Evolutionary conservation across 2,329 filamentous ascomycete genomes (phyloP).

Genomic region (Fonsecaea pugnacius): DNA sequence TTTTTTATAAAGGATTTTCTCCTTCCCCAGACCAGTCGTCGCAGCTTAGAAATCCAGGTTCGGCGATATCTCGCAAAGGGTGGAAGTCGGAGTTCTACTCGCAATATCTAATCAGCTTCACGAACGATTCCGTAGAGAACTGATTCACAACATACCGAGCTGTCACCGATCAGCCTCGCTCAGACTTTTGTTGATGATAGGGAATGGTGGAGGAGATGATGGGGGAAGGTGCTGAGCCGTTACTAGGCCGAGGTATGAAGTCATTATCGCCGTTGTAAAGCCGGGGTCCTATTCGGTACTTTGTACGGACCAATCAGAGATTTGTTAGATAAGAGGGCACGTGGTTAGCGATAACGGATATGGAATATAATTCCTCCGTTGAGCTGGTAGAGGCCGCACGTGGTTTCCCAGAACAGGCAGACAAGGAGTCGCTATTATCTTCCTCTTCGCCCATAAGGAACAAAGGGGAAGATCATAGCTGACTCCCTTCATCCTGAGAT

Average conservation of each 20-base stretch:
- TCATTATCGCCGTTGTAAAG: constrained; percentile 2
- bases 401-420: neutral
- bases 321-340: neutral
- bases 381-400: neutral
- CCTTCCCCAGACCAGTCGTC: neutral
- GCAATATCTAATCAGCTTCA: neutral
- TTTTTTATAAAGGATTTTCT: neutral
- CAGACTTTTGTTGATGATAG: neutral
- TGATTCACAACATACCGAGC: neutral
- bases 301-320: neutral
- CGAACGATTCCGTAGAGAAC: neutral
- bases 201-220: neutral
- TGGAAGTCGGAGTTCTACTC: constrained; percentile 7
- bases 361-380: neutral
- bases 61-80: constrained; percentile 21
- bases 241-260: constrained; percentile 2
- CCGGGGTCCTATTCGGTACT: neutral
- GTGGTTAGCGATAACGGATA: neutral
- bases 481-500: neutral
- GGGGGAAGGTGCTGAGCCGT: neutral
- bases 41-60: constrained; percentile 22
- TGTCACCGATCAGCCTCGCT: neutral
- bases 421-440: neutral
- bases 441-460: neutral
- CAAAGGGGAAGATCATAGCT: neutral